Conservation (phyloP, 345 rosid species). For the Geranium rotundifolium region DNA sequence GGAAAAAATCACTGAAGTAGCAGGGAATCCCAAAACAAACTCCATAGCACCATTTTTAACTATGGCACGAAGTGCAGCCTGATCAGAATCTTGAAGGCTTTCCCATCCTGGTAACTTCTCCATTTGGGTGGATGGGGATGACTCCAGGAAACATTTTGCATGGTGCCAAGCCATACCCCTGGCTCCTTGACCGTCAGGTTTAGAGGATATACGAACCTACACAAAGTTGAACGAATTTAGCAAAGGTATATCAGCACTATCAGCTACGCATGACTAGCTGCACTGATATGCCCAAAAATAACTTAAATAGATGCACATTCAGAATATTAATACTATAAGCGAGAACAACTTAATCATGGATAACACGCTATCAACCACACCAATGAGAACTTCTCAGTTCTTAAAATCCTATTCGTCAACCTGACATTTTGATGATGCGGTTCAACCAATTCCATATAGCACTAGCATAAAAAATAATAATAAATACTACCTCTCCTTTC, state of each 20-base stretch:
- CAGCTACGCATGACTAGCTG: neutral
- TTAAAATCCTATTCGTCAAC: too few relatives aligned
- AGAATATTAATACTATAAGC: neutral
- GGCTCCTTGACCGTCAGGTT: constrained; percentile 55
- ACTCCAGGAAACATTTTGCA: constrained; percentile 58
- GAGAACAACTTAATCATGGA: neutral
- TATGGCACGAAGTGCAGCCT: constrained; percentile 33
- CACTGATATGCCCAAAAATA: neutral
- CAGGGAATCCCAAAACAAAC: neutral
- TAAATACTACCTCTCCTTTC: constrained; percentile 68
- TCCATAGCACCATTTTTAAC: constrained; percentile 23
- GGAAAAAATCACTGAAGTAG: neutral
- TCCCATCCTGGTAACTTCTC: constrained; percentile 75
- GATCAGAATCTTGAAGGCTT: constrained; percentile 56
- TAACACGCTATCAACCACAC: neutral
- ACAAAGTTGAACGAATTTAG: neutral
- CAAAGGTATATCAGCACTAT: neutral
- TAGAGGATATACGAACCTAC: constrained; percentile 74
- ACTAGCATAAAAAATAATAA: neutral
- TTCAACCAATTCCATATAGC: neutral
- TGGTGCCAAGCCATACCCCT: constrained; percentile 82
- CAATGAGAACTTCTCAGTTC: neutral
- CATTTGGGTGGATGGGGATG: constrained; percentile 39
- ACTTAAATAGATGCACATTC: neutral
- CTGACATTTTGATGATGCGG: neutral